Evolutionary conservation across 169 alveolate species (phyloP), one percentile per base, ranked within the genome.

Genomic region (Plasmodium gallinaceum): DNA sequence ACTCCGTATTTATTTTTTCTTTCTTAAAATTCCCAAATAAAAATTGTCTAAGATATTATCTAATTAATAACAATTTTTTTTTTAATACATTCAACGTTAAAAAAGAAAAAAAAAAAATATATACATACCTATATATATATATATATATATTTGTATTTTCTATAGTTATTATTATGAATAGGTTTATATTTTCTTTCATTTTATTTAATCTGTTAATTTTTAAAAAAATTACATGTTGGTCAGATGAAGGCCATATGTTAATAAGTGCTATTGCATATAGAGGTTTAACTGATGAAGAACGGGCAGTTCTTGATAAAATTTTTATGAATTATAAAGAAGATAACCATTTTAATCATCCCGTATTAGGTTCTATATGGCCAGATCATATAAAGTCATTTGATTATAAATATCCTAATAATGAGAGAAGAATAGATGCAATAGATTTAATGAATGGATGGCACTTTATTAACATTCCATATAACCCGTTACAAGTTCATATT

Each of bases 361-460:
- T 90, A 42, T 69, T 51, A 18, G 93, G 88, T n/a, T 80, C 95
- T 18, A 72, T 75, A 39, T 93, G 95, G 95, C 69, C 94, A 37
- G 95, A 93, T 61, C 94, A 93, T 60, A 93, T 93, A 60, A 83
- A 83, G 58, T 46, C 58, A 51, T 51, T 68, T 83, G 66, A 68
- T 54, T 43, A 46, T 32, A 46, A 68, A 16, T 52, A 68, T 51
- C 57, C 64, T 24, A n/a, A 66, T 39, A 66, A 68, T n/a, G 16
- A 20, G 16, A 83, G 72, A 60, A 54, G 91, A 83, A 37, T 54
- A 39, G 91, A 62, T n/a, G 85, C 74, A 14, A 6, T 83, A 2
- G 51, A 66, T 16, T 46, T 83, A 83, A 83, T 83, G 91, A 54
- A 83, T 46, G 54, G 32, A 66, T 83, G 91, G 91, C 91, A 83